phyloP scores from a whole-genome alignment of 2,329 filamentous ascomycete species.

The Tolypocladium endophyticum region DNA sequence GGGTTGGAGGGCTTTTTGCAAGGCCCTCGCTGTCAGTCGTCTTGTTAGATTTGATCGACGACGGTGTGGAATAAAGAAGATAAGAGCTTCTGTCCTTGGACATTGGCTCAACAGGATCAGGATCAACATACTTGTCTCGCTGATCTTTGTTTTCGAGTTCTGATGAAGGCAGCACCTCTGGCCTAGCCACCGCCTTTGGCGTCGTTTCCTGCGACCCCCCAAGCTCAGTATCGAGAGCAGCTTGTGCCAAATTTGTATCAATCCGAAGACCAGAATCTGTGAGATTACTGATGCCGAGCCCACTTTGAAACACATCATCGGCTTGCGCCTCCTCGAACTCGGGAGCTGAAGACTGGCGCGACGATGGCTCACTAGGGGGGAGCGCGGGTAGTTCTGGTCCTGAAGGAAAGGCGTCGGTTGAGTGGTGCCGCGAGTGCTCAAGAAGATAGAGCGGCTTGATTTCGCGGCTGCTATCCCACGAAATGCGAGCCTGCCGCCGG shows the following conservation, averaged over 20 bases:
- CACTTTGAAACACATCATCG: slow-evolving; percentile 16
- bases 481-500: slow-evolving; percentile 37
- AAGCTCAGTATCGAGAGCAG: slow-evolving; percentile 29
- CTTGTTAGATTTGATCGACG: slow-evolving; percentile 17
- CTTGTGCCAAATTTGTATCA: slow-evolving; percentile 24
- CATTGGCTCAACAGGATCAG: slow-evolving; percentile 27
- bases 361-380: slow-evolving; percentile 29
- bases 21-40: slow-evolving; percentile 11
- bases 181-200: slow-evolving; percentile 46
- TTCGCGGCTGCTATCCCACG: slow-evolving; percentile 56
- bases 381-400: slow-evolving; percentile 35
- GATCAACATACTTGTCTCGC: slow-evolving; percentile 19
- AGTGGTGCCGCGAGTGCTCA: slow-evolving; percentile 43
- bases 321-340: slow-evolving; percentile 15
- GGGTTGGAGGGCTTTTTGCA: slow-evolving; percentile 13
- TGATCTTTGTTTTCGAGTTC: slow-evolving; percentile 3
- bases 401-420: slow-evolving; percentile 20
- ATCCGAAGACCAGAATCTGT: slow-evolving; percentile 23
- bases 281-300: slow-evolving; percentile 8
- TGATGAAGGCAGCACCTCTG: slow-evolving; percentile 15
- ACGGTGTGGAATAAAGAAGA: slow-evolving; percentile 27
- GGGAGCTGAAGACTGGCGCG: slow-evolving; percentile 22
- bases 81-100: slow-evolving; percentile 33
- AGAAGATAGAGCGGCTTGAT: slow-evolving; percentile 77
- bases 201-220: slow-evolving; percentile 57